Evolutionary conservation across 805 yeast species (phyloP), one percentile per base, ranked within the genome.

Genomic region (Pichia exigua): DNA sequence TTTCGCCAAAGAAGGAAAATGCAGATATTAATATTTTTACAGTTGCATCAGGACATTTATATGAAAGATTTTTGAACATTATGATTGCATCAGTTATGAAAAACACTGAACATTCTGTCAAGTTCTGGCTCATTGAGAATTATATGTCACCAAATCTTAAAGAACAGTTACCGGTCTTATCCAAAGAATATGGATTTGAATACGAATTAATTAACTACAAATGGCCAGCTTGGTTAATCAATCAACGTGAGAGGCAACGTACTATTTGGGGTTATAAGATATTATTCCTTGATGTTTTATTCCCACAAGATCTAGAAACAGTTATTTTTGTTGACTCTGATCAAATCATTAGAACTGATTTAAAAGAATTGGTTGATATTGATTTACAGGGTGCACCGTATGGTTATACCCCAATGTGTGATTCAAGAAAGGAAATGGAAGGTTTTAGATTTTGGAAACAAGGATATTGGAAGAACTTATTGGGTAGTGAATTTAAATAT

Each of bases 171-270:
- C 86, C 88, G 0, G 56, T 61, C 17, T 61, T 88, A 50, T 83
- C 95, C 0, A 65, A 70, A 18, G 62, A 76, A 49, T 79, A 77
- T 61, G 79, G 81, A 1, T 85, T 87, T 61, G 76, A 83, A 46
- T 87, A 83, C 61, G 92, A 89, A 60, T 67, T 89, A 44, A 73
- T 94, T n/a, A 79, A 85, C 1, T 92, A 87, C 65, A 84, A 85
- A 56, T 92, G 99, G 99, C 99, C 99, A 15, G 65, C 73, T 11
- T 92, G 97, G 96, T 71, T 92, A 21, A 76, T 91, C 47, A 75
- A 76, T 3, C 98, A 92, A 67, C 66, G 83, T 39, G 92, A 85
- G 57, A 80, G 80, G 60, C 90, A 84, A 61, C 74, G 97, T 55
- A 81, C 83, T 3, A 80, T 89, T 48, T 87, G 96, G 90, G 96